These are phyloP conservation scores for Diutina pseudorugosa DNA, from an alignment of 1,139 yeast species.

Conservation along the genomic window DNA sequence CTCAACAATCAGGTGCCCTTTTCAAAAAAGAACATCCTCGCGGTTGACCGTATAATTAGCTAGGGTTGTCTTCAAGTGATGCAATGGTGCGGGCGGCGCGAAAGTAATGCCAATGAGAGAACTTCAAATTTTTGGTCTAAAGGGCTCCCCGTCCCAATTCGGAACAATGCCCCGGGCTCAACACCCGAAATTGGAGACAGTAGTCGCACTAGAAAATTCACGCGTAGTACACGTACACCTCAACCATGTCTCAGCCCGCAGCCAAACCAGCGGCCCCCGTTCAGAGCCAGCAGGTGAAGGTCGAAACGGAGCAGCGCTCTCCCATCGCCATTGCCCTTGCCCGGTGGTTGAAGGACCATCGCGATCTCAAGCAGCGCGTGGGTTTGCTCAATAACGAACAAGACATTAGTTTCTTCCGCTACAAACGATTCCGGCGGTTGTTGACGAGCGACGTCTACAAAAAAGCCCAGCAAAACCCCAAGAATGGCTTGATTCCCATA, in stretches of 20 bases:
- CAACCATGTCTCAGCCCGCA: background rate
- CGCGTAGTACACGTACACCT: background rate
- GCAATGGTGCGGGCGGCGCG: too few relatives aligned
- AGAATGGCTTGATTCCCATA: slow-evolving; percentile 45
- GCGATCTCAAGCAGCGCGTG: slow-evolving; percentile 60
- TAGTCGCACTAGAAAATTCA: background rate
- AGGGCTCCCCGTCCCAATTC: background rate
- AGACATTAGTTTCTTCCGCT: slow-evolving; percentile 71
- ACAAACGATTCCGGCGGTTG: slow-evolving; percentile 73
- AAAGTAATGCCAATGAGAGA: too few relatives aligned
- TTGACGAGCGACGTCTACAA: slow-evolving; percentile 64
- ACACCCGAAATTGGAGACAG: background rate
- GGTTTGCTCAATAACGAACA: slow-evolving; percentile 64
- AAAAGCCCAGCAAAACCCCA: slow-evolving; percentile 40
- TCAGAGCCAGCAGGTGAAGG: slow-evolving; percentile 2
- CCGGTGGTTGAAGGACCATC: slow-evolving; percentile 52
- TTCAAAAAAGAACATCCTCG: too few relatives aligned
- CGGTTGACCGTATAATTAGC: too few relatives aligned
- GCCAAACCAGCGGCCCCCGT: background rate
- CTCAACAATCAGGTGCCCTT: too few relatives aligned
- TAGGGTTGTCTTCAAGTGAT: too few relatives aligned
- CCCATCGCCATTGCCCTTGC: slow-evolving; percentile 51
- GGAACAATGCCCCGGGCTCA: background rate
- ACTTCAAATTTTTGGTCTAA: too few relatives aligned
- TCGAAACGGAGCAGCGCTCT: slow-evolving; percentile 9